Percentiles rank a stretch among this genome's conserved stretches.
These are phyloP conservation scores for Debaryomyces prosopidis DNA, from an alignment of 805 yeast genomes.

Conservation along the genomic window DNA sequence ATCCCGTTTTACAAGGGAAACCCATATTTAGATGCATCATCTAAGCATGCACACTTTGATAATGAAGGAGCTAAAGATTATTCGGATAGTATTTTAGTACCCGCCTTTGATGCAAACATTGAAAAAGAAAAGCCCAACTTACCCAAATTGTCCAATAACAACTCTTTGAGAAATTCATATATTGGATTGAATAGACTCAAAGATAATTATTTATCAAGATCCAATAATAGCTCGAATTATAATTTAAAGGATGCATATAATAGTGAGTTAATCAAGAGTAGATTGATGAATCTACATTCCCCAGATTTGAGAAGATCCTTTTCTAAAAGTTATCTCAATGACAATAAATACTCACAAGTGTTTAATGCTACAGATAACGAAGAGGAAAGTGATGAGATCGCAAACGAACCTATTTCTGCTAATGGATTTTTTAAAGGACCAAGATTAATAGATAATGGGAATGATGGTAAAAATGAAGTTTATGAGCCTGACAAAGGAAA, in stretches of 20 bases:
- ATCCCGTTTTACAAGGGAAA: constrained; percentile 20
- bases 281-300: constrained; percentile 16
- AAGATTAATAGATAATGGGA: constrained; percentile 2
- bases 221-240: constrained; percentile 16
- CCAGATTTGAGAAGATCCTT: constrained; percentile 23
- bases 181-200: constrained; percentile 41
- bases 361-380: background rate
- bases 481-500: constrained; percentile 3
- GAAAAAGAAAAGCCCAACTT: constrained; percentile 30
- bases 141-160: constrained; percentile 29
- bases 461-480: constrained; percentile 6
- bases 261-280: constrained; percentile 14
- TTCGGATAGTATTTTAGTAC: background rate
- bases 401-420: too few relatives aligned
- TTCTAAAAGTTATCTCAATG: constrained; percentile 4
- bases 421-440: background rate
- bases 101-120: background rate
- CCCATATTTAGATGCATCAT: constrained; percentile 25
- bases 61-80: background rate
- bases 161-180: constrained; percentile 33
- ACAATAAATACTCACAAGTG: constrained; percentile 4
- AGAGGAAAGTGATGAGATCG: constrained; percentile 4
- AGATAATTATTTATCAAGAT: constrained; percentile 23
- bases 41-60: background rate
- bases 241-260: constrained; percentile 17